Evolutionary conservation across 768 basidiomycete genomes (phyloP).

Genomic region (Amanita rubescens): DNA sequence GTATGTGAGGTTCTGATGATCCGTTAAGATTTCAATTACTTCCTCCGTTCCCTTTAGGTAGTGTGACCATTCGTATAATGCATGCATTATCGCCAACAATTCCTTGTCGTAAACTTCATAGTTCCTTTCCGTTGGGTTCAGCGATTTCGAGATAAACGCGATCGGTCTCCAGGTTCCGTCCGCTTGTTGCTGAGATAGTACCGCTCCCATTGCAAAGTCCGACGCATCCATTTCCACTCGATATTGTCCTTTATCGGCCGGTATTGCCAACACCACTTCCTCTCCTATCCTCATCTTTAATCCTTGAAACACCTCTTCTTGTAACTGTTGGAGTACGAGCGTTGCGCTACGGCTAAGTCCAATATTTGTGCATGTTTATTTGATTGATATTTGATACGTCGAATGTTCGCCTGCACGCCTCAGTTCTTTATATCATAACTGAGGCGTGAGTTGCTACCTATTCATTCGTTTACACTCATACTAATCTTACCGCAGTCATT

Average conservation of each 20-base stretch:
- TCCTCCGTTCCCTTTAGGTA: slow-evolving; percentile 14
- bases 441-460: no score
- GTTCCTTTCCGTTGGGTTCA: slow-evolving; percentile 30
- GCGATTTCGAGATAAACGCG: slow-evolving; percentile 26
- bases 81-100: slow-evolving; percentile 33
- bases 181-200: slow-evolving; percentile 20
- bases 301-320: slow-evolving; percentile 18
- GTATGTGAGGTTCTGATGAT: slow-evolving; percentile 11
- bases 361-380: no score
- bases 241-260: slow-evolving; percentile 10
- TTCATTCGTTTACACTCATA: no score
- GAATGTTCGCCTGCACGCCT: no score
- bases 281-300: slow-evolving; percentile 19
- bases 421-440: no score
- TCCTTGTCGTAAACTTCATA: slow-evolving; percentile 47
- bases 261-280: slow-evolving; percentile 16
- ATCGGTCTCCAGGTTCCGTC: slow-evolving; percentile 27
- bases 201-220: slow-evolving; percentile 20
- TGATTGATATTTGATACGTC: no score
- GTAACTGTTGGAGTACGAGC: no score
- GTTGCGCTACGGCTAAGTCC: no score
- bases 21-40: slow-evolving; percentile 22
- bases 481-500: no score
- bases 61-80: slow-evolving; percentile 21
- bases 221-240: slow-evolving; percentile 24